phyloP scores from a whole-genome alignment of 768 basidiomycete genomes.

The Leccinellum luteum region DNA sequence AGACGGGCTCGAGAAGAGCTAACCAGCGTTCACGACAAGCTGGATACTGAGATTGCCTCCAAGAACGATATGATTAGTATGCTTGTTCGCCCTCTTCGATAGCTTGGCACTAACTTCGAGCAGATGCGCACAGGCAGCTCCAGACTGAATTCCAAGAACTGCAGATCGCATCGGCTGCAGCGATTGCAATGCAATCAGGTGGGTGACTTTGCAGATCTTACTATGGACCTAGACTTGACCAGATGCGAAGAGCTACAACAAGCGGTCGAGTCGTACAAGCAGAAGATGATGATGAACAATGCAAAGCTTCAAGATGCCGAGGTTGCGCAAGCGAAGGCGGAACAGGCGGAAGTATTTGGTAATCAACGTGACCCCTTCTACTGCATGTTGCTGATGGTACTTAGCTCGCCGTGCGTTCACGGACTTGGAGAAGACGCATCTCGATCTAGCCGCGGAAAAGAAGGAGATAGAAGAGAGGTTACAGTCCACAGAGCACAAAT shows the following conservation, averaged over 20 bases:
- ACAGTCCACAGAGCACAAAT: constrained; percentile 47
- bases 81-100: constrained; percentile 6
- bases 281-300: constrained; percentile 57
- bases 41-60: constrained; percentile 48
- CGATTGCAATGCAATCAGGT: constrained; percentile 61
- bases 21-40: constrained; percentile 49
- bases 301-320: constrained; percentile 66
- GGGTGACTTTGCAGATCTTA: constrained; percentile 6
- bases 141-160: constrained; percentile 62
- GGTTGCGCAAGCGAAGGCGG: constrained; percentile 61
- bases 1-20: constrained; percentile 64
- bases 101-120: not conserved
- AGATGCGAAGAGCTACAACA: constrained; percentile 53
- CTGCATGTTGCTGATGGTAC: constrained; percentile 8
- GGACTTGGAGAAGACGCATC: constrained; percentile 59
- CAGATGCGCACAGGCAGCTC: constrained; percentile 59
- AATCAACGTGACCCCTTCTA: constrained; percentile 7
- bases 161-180: constrained; percentile 55
- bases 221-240: not conserved
- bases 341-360: constrained; percentile 66
- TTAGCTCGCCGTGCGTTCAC: constrained; percentile 59
- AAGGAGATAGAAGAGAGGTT: constrained; percentile 51
- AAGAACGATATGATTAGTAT: constrained; percentile 61
- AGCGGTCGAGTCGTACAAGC: constrained; percentile 62
- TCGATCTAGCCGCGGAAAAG: constrained; percentile 49